Evolutionary conservation across 176 grass and related monocot genomes (phyloP).

Genomic region (Avena insularis): DNA sequence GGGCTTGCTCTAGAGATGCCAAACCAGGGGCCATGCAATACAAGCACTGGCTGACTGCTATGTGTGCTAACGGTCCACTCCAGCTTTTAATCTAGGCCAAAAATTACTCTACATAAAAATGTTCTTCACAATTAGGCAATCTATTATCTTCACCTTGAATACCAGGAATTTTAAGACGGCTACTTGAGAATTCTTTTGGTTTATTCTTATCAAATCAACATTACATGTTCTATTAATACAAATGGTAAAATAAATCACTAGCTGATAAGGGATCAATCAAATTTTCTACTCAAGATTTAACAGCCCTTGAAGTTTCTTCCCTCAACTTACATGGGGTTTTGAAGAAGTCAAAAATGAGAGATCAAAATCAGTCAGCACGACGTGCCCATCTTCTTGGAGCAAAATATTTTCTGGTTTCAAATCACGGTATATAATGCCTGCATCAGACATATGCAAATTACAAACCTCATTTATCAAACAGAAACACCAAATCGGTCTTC

Average conservation of each 20-base stretch:
- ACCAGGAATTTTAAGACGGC: neutral
- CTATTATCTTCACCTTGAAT: conserved; percentile 3
- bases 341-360: conserved; percentile 90
- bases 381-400: conserved; percentile 87
- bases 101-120: conserved; percentile 11
- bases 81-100: conserved; percentile 1
- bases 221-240: conserved; percentile 19
- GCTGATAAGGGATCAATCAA: neutral
- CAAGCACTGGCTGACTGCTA: conserved; percentile 2
- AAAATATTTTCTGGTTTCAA: conserved; percentile 98
- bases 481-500: neutral
- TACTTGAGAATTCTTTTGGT: neutral
- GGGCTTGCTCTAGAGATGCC: neutral
- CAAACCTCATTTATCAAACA: conserved; percentile 3
- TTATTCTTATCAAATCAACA: neutral
- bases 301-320: conserved; percentile 2
- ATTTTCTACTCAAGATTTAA: conserved; percentile 16
- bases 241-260: neutral
- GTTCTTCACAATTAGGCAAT: neutral
- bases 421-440: conserved; percentile 98
- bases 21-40: neutral
- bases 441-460: conserved; percentile 50
- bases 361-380: conserved; percentile 95
- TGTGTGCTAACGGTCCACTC: neutral
- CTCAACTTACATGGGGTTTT: conserved; percentile 85